Evolutionary conservation across 164 flowering plant species (phyloP).

Genomic region (Akebia trifoliata): DNA sequence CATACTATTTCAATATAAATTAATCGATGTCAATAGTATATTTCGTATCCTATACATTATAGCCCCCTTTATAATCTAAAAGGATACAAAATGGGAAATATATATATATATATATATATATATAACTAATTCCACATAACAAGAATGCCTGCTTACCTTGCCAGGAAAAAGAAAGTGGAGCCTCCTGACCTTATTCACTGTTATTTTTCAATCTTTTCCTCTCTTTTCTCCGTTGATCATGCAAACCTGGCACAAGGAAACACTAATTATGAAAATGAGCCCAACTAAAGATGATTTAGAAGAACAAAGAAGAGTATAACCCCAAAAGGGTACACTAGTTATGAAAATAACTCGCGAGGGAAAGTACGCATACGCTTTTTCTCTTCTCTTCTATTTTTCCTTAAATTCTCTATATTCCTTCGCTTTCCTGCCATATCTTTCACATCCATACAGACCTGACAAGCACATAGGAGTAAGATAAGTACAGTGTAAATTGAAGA

Average conservation of each 20-base stretch:
- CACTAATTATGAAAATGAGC: background rate
- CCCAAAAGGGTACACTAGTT: background rate
- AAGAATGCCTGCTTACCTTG: no score
- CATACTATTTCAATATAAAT: no score
- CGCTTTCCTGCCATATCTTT: slow-evolving; percentile 44
- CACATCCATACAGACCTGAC: slow-evolving; percentile 45
- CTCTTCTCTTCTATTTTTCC: slow-evolving; percentile 56
- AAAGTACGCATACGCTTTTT: slow-evolving; percentile 44
- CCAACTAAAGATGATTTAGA: background rate
- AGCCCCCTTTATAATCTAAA: no score
- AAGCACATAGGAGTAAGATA: background rate
- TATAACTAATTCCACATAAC: no score
- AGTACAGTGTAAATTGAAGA: background rate
- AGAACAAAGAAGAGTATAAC: background rate
- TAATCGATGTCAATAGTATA: no score
- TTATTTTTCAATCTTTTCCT: slow-evolving; percentile 29
- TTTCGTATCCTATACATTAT: no score
- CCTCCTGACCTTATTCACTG: no score
- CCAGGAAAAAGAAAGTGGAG: no score
- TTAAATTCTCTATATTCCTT: slow-evolving; percentile 26
- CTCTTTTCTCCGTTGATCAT: slow-evolving; percentile 56
- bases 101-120: no score
- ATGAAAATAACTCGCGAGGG: background rate
- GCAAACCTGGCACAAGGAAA: slow-evolving; percentile 35
- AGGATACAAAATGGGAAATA: no score